Evolutionary conservation across 2,329 filamentous ascomycete species (phyloP).

Genomic region (Achaetomium macrosporum): DNA sequence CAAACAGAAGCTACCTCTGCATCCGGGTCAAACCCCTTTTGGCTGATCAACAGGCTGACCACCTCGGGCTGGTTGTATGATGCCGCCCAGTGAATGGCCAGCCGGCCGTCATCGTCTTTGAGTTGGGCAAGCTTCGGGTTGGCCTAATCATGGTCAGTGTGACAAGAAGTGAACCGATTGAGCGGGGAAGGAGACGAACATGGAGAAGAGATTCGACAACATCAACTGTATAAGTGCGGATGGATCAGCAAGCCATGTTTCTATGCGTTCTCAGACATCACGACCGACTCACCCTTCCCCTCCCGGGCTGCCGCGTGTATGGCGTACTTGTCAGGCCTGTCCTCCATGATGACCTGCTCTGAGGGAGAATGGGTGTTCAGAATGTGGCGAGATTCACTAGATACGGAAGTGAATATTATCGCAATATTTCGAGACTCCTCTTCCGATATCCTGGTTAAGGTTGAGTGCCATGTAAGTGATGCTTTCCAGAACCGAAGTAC

Average conservation of each 20-base stretch:
- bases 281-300: conserved; percentile 60
- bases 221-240: conserved; percentile 44
- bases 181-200: conserved; percentile 37
- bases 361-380: background rate
- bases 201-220: conserved; percentile 70
- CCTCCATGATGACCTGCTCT: conserved; percentile 22
- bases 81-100: conserved; percentile 90
- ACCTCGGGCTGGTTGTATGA: conserved; percentile 77
- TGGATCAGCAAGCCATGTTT: conserved; percentile 4
- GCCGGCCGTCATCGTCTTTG: conserved; percentile 79
- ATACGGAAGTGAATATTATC: background rate
- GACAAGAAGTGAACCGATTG: background rate
- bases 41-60: conserved; percentile 63
- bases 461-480: conserved; percentile 28
- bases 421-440: background rate
- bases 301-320: conserved; percentile 84
- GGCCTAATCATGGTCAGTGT: conserved; percentile 43
- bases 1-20: conserved; percentile 52
- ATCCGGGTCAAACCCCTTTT: conserved; percentile 75
- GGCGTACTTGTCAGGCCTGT: conserved; percentile 59
- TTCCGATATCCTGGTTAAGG: background rate
- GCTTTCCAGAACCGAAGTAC: conserved; percentile 19
- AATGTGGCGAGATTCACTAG: background rate
- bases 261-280: background rate
- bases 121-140: conserved; percentile 69